Evolutionary conservation across 2,329 filamentous ascomycete genomes (phyloP).

Genomic region (Colletotrichum kahawae): DNA sequence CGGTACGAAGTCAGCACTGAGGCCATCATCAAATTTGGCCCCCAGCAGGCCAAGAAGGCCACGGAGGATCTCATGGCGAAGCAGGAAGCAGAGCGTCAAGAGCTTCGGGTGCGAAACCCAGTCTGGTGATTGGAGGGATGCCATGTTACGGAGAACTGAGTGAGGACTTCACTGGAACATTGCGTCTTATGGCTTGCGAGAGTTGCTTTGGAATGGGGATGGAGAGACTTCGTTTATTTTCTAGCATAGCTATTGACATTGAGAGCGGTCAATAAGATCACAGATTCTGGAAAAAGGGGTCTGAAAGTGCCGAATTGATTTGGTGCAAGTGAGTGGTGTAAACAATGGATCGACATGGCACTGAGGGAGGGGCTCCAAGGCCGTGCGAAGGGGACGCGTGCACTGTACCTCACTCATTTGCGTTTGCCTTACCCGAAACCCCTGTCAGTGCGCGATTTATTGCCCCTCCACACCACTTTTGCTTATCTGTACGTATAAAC

Average conservation of each 20-base stretch:
- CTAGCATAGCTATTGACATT: neutral
- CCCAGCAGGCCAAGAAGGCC: neutral
- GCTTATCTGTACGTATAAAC: too few species aligned
- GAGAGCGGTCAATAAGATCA: neutral
- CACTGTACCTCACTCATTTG: too few species aligned
- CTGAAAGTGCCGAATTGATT: neutral
- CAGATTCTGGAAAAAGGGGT: neutral
- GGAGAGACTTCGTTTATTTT: neutral
- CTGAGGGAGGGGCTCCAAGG: neutral
- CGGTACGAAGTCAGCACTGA: conserved; percentile 34
- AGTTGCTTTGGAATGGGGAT: neutral
- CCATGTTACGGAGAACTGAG: neutral
- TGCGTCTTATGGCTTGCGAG: neutral
- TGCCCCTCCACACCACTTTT: too few species aligned
- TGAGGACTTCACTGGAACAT: neutral
- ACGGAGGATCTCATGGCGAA: conserved; percentile 1
- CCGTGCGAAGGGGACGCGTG: neutral
- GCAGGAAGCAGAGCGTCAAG: neutral
- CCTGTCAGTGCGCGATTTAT: too few species aligned
- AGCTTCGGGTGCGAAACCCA: neutral
- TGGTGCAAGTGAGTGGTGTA: neutral
- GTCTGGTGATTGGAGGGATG: neutral
- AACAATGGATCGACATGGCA: neutral
- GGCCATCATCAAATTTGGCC: conserved; percentile 14
- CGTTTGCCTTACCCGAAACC: too few species aligned